Percentiles rank a stretch among this genome's conserved stretches.
phyloP scores from a whole-genome alignment of 495 filamentous ascomycete genomes.

The Neurospora terricola region DNA sequence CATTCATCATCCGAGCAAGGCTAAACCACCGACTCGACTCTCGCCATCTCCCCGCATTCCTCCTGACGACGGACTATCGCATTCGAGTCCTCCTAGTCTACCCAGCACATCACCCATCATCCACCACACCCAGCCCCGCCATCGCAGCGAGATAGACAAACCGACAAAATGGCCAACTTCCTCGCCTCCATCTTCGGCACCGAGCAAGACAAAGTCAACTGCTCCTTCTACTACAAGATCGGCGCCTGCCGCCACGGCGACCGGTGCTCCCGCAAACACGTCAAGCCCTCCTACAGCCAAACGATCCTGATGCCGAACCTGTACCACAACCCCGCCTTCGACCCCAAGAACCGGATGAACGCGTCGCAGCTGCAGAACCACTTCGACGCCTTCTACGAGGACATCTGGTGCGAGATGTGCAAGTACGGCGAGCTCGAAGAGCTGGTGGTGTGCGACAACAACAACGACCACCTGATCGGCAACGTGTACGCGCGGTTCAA shows the following conservation, averaged over 20 bases:
- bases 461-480: conserved; percentile 97
- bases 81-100: neutral
- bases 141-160: neutral
- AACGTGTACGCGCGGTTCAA: conserved; percentile 99
- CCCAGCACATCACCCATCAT: neutral
- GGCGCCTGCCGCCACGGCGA: conserved; percentile 97
- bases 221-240: conserved; percentile 50
- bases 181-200: conserved; percentile 99
- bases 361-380: conserved; percentile 90
- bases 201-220: conserved; percentile 85
- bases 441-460: conserved; percentile 86
- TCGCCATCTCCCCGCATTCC: neutral
- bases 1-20: neutral
- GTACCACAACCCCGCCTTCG: conserved; percentile 97
- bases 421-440: conserved; percentile 86
- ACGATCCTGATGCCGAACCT: conserved; percentile 97
- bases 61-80: neutral
- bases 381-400: conserved; percentile 99
- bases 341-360: conserved; percentile 95
- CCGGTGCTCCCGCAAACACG: conserved; percentile 94
- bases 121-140: neutral
- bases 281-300: conserved; percentile 96
- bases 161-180: conserved; percentile 69
- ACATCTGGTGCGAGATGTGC: conserved; percentile 99
- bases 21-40: neutral